Evolutionary conservation across 495 filamentous ascomycete species (phyloP), one percentile per base, ranked within the genome.

Genomic region (Podospora didyma): DNA sequence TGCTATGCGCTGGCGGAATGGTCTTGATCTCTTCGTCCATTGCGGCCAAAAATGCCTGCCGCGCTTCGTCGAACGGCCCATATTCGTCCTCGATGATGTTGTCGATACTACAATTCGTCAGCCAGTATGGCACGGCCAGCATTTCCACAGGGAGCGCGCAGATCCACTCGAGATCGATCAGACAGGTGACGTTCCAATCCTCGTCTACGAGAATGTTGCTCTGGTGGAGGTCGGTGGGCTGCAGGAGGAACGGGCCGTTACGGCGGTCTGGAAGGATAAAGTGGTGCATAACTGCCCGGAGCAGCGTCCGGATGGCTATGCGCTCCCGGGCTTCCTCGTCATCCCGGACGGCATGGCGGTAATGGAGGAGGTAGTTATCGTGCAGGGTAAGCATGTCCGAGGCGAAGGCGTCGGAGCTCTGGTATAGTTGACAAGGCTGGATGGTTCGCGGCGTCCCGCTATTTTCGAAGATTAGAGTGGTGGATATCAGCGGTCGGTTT

Each of bases 121-220:
- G 46, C 68, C 67, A 73, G 53, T 69, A 71, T 16, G 69, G 69
- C 22, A 64, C 60, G 1, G 28, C 42, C 3, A 64, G 44, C 35
- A 58, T 61, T 51, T 73, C 69, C 0, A 46, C 56, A 28, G 66
- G 71, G 1, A 64, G 48, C 3, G 65, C 54, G 51, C 66, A 71
- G 7, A 62, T 28, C 56, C 55, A 64, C 47, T 69, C 63, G 20
- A 69, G 53, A 17, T 69, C 63, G 17, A 69, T 54, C 2, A 69
- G 41, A 47, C 60, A 50, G 7, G 57, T 60, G 22, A 68, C 24
- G 48, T 68, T 68, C 62, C 60, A 68, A 3, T 60, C 51, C 20
- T 65, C 56, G 41, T 74, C 71, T 34, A 74, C 69, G 20, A 75
- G 64, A 14, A 74, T 67, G 37, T 73, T 76, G 39, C 65, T 62